Evolutionary conservation across 164 flowering plant species (phyloP), one percentile per base, ranked within the genome.

Genomic region (Euptelea pleiosperma): DNA sequence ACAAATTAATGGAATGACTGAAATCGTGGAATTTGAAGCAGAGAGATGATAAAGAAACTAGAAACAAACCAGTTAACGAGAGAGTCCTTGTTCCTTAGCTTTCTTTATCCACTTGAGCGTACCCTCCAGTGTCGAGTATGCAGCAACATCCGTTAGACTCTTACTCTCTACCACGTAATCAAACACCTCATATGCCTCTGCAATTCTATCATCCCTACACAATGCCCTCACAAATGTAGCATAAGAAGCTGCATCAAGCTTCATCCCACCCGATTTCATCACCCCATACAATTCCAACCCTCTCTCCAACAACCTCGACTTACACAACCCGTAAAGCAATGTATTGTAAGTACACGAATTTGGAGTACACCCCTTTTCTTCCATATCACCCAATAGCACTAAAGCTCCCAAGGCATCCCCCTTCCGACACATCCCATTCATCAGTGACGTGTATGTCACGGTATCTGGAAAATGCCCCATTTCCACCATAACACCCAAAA

Each of bases 341-440:
- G 96, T 88, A 58, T 79, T 84, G 54, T 90, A 93, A 0, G 97
- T 87, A 68, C 91, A 86, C 4, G 77, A 71, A 70, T 83, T 90
- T 0, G 97, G 99, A 35, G 16, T 63, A 55, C 96, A 88, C 0
- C 96, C 93, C 66, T 67, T 73, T 3, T 54, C 80, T 51, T 86
- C 85, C 99, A 93, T 90, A 75, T 83, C 86, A 49, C 54, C 72
- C 68, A 93, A 62, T 64, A 90, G 75, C 0, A 39, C 70, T 69
- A 90, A 11, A 2, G 97, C 96, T 11, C 87, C 88, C 57, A 77
- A 31, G 2, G 82, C 77, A 57, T 90, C 75, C 40, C 90, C 82
- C 58, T 90, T 82, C 62, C 95, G 65, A 62, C 97, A 93, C 90
- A 93, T 73, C 45, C 99, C 99, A 73, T 88, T 88, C 97, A 93